Conservation (phyloP, 2,329 filamentous ascomycete genomes). For the Arthroderma uncinatum region DNA sequence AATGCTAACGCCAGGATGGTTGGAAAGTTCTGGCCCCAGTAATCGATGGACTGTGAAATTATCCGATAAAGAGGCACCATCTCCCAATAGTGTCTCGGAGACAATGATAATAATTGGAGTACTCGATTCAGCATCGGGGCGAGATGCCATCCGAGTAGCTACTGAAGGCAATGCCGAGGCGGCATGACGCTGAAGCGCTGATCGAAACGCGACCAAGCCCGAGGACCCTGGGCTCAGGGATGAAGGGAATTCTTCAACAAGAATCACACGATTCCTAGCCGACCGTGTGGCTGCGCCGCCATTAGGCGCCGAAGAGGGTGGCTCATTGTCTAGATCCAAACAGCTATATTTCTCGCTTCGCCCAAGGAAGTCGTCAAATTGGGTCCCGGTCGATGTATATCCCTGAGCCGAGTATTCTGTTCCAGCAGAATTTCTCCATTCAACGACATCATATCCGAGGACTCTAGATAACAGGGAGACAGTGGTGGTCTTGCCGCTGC, state of each 20-base stretch:
- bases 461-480: slow-evolving; percentile 64
- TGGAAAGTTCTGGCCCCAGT: slow-evolving; percentile 72
- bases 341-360: slow-evolving; percentile 70
- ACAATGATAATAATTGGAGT: slow-evolving; percentile 79
- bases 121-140: slow-evolving; percentile 33
- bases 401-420: slow-evolving; percentile 49
- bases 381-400: slow-evolving; percentile 58
- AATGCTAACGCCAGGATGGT: slow-evolving; percentile 63
- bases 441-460: slow-evolving; percentile 65
- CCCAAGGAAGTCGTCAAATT: slow-evolving; percentile 87
- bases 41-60: slow-evolving; percentile 88
- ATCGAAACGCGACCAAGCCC: slow-evolving; percentile 59
- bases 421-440: slow-evolving; percentile 78
- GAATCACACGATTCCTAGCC: slow-evolving; percentile 47
- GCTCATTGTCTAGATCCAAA: slow-evolving; percentile 41
- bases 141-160: slow-evolving; percentile 27
- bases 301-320: slow-evolving; percentile 4
- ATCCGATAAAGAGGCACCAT: slow-evolving; percentile 71
- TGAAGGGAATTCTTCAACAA: slow-evolving; percentile 75
- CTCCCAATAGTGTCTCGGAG: slow-evolving; percentile 79
- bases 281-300: neutral
- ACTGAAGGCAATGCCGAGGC: slow-evolving; percentile 52
- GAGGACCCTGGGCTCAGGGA: slow-evolving; percentile 57
- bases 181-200: slow-evolving; percentile 63
- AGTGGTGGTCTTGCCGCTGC: slow-evolving; percentile 86